Evolutionary conservation across 805 yeast genomes (phyloP).

Genomic region (Myxozyma kluyveri): DNA sequence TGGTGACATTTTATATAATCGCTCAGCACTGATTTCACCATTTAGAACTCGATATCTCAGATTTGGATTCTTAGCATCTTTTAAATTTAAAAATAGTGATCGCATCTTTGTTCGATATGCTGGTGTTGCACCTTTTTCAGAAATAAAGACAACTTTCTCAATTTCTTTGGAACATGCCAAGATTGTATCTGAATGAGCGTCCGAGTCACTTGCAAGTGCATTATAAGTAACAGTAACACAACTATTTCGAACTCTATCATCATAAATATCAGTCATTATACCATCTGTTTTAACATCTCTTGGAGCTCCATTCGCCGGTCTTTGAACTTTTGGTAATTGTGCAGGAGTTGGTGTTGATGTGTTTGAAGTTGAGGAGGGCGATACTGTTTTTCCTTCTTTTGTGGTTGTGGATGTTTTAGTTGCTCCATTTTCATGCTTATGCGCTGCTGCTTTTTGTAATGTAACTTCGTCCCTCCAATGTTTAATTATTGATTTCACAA

Average conservation of each 20-base stretch:
- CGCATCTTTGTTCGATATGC: conserved; percentile 79
- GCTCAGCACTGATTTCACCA: conserved; percentile 63
- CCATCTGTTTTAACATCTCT: conserved; percentile 82
- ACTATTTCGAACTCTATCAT: conserved; percentile 76
- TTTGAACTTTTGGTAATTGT: conserved; percentile 11
- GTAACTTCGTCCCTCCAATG: conserved; percentile 87
- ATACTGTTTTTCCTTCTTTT: conserved; percentile 28
- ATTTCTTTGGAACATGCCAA: conserved; percentile 64
- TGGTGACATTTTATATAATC: conserved; percentile 78
- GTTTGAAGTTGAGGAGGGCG: too few relatives aligned
- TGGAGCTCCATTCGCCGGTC: conserved; percentile 45
- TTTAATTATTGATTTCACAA: conserved; percentile 79
- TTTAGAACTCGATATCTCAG: conserved; percentile 64
- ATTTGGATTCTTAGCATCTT: conserved; percentile 86
- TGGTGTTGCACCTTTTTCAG: conserved; percentile 52
- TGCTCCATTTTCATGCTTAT: background rate
- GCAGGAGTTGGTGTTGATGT: conserved; percentile 4
- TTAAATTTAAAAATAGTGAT: conserved; percentile 78
- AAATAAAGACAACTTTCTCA: conserved; percentile 65
- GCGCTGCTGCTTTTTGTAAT: conserved; percentile 40
- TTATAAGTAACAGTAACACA: conserved; percentile 82
- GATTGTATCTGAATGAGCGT: conserved; percentile 56
- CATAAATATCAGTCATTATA: conserved; percentile 63
- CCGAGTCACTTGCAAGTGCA: conserved; percentile 80
- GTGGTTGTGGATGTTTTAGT: conserved; percentile 18